Base-by-base conservation (phyloP, 2,329 filamentous ascomycete species). In the Whalleya microplaca region DNA sequence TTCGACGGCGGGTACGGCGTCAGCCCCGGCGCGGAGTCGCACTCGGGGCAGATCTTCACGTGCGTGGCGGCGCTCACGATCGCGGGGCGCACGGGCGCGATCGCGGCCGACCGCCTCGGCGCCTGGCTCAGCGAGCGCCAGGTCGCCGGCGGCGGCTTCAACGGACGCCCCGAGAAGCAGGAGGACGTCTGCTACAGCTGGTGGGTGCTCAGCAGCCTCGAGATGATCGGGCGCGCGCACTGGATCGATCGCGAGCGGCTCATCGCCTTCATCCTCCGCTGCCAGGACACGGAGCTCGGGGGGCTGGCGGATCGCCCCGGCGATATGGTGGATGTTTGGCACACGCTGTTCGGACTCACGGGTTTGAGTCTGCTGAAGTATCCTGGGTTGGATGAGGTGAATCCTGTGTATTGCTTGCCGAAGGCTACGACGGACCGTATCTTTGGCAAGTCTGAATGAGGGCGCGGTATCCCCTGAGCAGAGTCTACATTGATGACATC, bases 171-270 rank as follows among this genome's bases (percentile, higher is more conserved):
- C 0, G 95, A 98, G 76, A 99, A 99, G 79, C 78, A 90, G 61
- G 94, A 96, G 72, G 95, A 99, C 72, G 94, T 96, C 14, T 99
- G 95, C 77, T 99, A 99, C 76, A 96, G 92, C 72, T 99, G 95
- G 95, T 99, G 95, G 95, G 95, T 98, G 44, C 78, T 94, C 69
- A 94, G 91, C 70, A 96, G 93, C 72, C 78, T 99, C 64, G 88
- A 90, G 45, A 97, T 98, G 82, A 90, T 99, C 64, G 87, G 84
- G 51, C 87, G 88, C 53, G 82, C 92, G 51, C 91, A 97, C 72
- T 99, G 95, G 95, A 96, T 99, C 71, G 91, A 99, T 76, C 84
- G 87, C 48, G 81, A 87, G 55, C 90, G 91, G 70, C 82, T 99
- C 66, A 83, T 87, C 49, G 73, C 75, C 21, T 99, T 96, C 75